phyloP scores from a whole-genome alignment of 2,329 filamentous ascomycete species.

The Talaromyces sp. region DNA sequence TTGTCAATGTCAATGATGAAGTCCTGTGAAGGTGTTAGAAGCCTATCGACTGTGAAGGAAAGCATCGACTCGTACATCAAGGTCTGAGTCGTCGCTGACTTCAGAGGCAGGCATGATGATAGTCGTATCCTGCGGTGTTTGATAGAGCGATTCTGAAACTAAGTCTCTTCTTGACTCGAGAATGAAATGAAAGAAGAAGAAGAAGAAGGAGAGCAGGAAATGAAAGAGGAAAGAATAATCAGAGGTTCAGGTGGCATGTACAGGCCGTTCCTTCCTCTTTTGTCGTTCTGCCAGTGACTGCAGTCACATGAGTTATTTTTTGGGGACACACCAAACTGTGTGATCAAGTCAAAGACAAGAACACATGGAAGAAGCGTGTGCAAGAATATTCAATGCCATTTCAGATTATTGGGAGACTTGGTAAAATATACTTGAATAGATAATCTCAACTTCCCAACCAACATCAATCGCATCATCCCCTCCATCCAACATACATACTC shows the following conservation, averaged over 20 bases:
- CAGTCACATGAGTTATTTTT: constrained; percentile 9
- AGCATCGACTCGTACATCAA: constrained; percentile 42
- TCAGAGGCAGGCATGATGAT: constrained; percentile 51
- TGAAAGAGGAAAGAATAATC: background rate
- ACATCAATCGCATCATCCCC: constrained; percentile 2
- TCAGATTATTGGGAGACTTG: constrained; percentile 10
- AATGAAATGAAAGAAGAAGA: background rate
- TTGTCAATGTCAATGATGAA: constrained; percentile 65
- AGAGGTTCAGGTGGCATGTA: background rate
- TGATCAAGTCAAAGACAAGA: background rate
- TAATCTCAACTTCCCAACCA: background rate
- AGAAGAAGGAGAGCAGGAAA: background rate
- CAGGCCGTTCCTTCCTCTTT: constrained; percentile 9
- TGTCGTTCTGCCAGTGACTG: background rate
- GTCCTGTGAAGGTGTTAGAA: constrained; percentile 37
- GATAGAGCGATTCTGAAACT: background rate
- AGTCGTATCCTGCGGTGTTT: background rate
- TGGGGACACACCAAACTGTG: background rate
- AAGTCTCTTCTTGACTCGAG: background rate
- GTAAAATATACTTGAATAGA: background rate
- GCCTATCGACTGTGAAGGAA: background rate
- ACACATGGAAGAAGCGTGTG: background rate
- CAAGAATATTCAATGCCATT: background rate
- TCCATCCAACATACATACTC: constrained; percentile 12
- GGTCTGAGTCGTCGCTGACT: constrained; percentile 50